A percentile compares a stretch with the other conserved stretches of the same genome.
Conservation (phyloP, 1,284 basidiomycete species). For the Tilletia walkeri region DNA sequence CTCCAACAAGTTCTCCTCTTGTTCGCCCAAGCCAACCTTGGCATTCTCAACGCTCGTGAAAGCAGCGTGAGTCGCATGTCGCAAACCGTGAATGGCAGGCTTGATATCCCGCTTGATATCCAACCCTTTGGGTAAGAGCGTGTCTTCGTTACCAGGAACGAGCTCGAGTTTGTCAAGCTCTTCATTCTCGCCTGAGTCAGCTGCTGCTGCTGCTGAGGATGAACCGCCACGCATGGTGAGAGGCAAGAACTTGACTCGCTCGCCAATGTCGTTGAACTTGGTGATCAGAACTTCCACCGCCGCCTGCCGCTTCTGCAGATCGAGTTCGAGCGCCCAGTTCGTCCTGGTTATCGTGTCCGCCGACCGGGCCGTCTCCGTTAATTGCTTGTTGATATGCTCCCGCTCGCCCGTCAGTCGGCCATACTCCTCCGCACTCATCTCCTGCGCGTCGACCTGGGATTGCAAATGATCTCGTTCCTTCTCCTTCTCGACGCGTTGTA, state of each 20-base stretch:
- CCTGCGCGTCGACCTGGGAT: conserved; percentile 44
- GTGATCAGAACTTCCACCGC: conserved; percentile 44
- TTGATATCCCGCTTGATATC: conserved; percentile 6
- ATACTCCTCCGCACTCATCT: conserved; percentile 50
- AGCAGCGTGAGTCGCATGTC: conserved; percentile 5
- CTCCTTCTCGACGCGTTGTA: conserved; percentile 28
- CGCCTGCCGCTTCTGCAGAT: conserved; percentile 43
- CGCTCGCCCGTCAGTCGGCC: conserved; percentile 45
- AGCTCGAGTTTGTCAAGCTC: conserved; percentile 39
- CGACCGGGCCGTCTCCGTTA: conserved; percentile 34
- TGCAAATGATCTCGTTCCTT: conserved; percentile 37
- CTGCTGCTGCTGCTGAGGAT: neutral
- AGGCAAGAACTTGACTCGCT: conserved; percentile 40
- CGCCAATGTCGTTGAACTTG: conserved; percentile 38
- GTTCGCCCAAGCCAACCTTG: conserved; percentile 11
- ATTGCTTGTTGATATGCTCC: conserved; percentile 40
- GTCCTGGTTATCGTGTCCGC: conserved; percentile 39
- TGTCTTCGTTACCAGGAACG: conserved; percentile 7
- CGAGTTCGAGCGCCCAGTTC: conserved; percentile 44
- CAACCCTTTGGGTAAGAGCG: conserved; percentile 1
- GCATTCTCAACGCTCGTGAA: neutral
- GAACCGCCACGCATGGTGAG: conserved; percentile 29
- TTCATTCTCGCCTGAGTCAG: neutral
- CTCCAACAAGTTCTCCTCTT: conserved; percentile 17
- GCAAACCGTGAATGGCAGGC: conserved; percentile 1